Base-by-base conservation (phyloP, 345 rosid species). In the Murraya koenigii region DNA sequence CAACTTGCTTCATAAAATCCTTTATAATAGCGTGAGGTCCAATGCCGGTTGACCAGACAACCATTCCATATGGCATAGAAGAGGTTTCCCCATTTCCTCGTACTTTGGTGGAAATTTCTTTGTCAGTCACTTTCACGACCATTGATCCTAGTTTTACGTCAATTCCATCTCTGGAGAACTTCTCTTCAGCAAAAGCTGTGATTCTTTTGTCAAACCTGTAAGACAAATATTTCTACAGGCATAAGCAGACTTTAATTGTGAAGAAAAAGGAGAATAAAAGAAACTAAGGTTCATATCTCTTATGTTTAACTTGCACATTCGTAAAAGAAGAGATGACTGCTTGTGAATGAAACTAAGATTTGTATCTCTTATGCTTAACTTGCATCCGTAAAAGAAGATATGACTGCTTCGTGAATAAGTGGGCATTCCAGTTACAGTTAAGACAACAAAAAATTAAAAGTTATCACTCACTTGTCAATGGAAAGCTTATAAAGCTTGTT, bases 191-290 rank as follows among this genome's bases (percentile, higher is more conserved):
- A 86, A 97, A 94, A 25, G 80, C 86, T 35, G 99, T 97, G 77
- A 97, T 97, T 89, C 99, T 90, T 85, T 97, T 93, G 92, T 97
- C 99, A 90, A 97, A 97, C 99, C 98, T 97, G 85, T 62, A 85
- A 77, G 68, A 49, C 9, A 74, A 61, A n/a, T 72, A 55, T 23
- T 20, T 62, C 39, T 20, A 20, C 23, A 52, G 69, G 38, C 35
- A 65, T 49, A 58, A 80, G 80, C 52, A 38, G 47, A 66, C 30
- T 44, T 39, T 74, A 52, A 73, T 28, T 39, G 20, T 1, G 2
- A 41, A 23, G 20, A 5, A 38, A 9, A 69, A 54, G n/a, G 14
- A 5, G 8, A 54, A 44, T 25, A 35, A 11, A 63, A 74, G 23
- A 22, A 6, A 10, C 49, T 44, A 44, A 11, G 17, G 13, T 44